A percentile compares a stretch with the other conserved stretches of the same genome.
phyloP scores from a whole-genome alignment of 306 rosid genomes.

The Corylus americana region DNA sequence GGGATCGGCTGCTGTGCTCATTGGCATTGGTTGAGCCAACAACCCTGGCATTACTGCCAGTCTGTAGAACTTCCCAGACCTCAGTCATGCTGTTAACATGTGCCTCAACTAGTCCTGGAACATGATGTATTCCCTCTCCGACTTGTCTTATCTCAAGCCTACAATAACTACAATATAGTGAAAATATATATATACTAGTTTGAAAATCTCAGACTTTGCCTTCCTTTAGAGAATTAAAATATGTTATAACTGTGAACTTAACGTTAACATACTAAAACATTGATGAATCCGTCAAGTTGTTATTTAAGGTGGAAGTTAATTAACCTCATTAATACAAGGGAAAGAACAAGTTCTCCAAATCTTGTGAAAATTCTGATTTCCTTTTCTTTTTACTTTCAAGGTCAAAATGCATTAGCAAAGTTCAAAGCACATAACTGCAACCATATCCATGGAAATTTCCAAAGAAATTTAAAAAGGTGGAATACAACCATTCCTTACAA shows the following conservation, averaged over 20 bases:
- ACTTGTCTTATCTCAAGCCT: constrained; percentile 90
- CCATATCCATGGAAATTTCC: neutral
- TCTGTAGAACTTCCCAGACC: constrained; percentile 95
- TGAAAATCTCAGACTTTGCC: neutral
- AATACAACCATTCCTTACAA: neutral
- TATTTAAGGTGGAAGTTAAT: neutral
- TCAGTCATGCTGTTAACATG: constrained; percentile 77
- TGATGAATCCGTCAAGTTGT: neutral
- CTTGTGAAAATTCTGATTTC: neutral
- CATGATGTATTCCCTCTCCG: constrained; percentile 86
- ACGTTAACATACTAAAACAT: neutral
- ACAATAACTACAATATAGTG: constrained; percentile 21
- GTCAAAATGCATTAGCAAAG: neutral
- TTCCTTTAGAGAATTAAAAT: constrained; percentile 1
- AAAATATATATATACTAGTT: constrained; percentile 20
- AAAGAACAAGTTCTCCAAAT: neutral
- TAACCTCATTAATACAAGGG: neutral
- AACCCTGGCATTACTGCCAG: constrained; percentile 97
- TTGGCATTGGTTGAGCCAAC: constrained; percentile 89
- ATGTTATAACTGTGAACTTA: neutral
- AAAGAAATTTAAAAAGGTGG: neutral
- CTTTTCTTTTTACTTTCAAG: neutral
- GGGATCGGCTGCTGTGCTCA: constrained; percentile 94
- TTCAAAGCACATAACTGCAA: neutral
- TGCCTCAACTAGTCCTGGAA: constrained; percentile 93